Conservation (phyloP, 2,329 filamentous ascomycete species). For the Arthrobotrys musiformis region DNA sequence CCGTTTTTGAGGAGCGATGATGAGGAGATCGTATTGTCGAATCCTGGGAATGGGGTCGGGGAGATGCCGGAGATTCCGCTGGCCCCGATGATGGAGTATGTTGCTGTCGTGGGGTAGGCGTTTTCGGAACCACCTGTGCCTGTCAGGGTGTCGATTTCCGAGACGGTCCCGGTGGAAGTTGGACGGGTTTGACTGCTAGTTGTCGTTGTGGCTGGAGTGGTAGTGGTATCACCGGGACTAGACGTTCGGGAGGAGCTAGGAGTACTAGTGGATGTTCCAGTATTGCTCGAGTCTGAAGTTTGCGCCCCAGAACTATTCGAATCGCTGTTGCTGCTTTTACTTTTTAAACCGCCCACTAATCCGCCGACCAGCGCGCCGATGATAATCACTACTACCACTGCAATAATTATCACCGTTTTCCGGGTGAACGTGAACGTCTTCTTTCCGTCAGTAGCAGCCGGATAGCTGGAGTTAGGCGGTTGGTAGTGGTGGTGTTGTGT, state of each 20-base stretch:
- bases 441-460: neutral
- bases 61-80: conserved; percentile 16
- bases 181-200: neutral
- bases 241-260: too few species aligned
- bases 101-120: conserved; percentile 24
- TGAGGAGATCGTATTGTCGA: conserved; percentile 21
- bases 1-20: conserved; percentile 27
- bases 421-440: conserved; percentile 32
- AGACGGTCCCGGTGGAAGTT: neutral
- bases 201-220: neutral
- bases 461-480: neutral
- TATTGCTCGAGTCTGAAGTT: neutral
- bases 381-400: conserved; percentile 14
- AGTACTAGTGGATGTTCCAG: neutral
- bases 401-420: conserved; percentile 27
- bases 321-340: conserved; percentile 7
- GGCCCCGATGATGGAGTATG: conserved; percentile 15
- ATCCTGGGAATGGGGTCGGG: conserved; percentile 28
- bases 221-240: neutral
- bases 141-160: neutral
- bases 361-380: conserved; percentile 30
- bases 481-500: conserved; percentile 28
- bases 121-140: neutral
- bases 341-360: conserved; percentile 23
- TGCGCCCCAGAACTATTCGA: neutral